These are phyloP conservation scores for Trichoderma gracile DNA, from an alignment of 2,329 filamentous ascomycete genomes.

Conservation along the genomic window DNA sequence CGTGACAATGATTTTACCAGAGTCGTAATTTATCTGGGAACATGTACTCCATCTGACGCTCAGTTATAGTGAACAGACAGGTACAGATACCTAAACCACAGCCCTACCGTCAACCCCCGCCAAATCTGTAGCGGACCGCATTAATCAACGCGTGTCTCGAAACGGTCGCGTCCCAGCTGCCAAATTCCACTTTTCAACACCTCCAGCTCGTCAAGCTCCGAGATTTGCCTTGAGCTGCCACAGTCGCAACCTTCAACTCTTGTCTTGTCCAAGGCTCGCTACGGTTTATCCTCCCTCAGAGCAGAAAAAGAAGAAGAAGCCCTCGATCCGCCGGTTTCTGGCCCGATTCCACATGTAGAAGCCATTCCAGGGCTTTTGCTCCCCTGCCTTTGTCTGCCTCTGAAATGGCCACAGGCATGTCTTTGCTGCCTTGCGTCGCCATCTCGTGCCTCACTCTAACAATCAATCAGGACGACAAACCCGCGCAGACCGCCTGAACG, in stretches of 20 bases:
- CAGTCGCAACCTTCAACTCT: background rate
- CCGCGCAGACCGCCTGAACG: slow-evolving; percentile 63
- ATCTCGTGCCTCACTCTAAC: background rate
- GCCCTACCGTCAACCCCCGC: background rate
- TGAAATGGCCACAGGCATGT: slow-evolving; percentile 42
- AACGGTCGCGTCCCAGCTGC: slow-evolving; percentile 22
- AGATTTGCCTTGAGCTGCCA: background rate
- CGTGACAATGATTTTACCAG: background rate
- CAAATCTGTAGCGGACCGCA: background rate
- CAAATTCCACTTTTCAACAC: slow-evolving; percentile 1
- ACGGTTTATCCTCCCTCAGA: background rate
- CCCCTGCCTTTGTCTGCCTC: background rate
- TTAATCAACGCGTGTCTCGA: slow-evolving; percentile 26
- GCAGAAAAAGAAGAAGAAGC: background rate
- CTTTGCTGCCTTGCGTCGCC: slow-evolving; percentile 1
- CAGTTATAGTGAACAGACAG: background rate
- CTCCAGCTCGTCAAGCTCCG: background rate
- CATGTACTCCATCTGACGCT: background rate
- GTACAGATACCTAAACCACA: background rate
- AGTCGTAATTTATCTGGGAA: background rate
- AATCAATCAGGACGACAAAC: slow-evolving; percentile 43
- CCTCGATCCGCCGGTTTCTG: background rate
- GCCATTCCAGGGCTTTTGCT: background rate
- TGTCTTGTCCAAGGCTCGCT: background rate
- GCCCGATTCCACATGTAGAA: slow-evolving; percentile 24